Evolutionary conservation across 306 rosid genomes (phyloP), one percentile per base, ranked within the genome.

Genomic region (Vigna hirtella): DNA sequence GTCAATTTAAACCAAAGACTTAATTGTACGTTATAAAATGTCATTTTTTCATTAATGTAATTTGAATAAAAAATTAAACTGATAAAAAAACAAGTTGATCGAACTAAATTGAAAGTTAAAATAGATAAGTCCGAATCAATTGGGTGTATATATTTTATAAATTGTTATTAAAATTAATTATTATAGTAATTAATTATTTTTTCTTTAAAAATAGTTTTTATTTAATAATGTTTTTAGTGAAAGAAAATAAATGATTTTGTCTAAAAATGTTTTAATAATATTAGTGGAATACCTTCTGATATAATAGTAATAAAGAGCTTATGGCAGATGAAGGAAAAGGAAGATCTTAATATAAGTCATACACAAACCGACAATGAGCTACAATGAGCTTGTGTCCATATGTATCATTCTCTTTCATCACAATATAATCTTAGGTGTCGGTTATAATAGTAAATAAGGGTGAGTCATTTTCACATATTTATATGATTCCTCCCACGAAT

Each of bases 371-470:
- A 47, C 73, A 68, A 68, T 26, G 20, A 1, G 9, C 3, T n/a
- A 47, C 73, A 68, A 68, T 26, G 13, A 3, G 9, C 3, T n/a
- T 72, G 40, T 52, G 76, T 71, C 49, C 18, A 18, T 52, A 30
- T 17, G 14, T 52, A 17, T 17, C 18, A 34, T 13, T 51, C 51
- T 14, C 51, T 72, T 53, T 72, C 65, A 18, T 34, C 76, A 11
- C 53, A 51, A 30, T 34, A 51, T 72, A 71, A 14, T 11, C 9
- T 52, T 52, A 18, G 12, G 5, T 52, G 64, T 71, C 22, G 76
- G 48, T 50, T 32, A 68, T 40, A 40, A 9, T 8, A 40, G 2
- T 40, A 40, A 30, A 9, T 40, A 32, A 32, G 20, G 77, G 66
- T 1, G 22, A 38, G 18, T 22, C 49, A 63, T 63, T 30, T 28